Conservation (phyloP, 106 monocot species). For the Dioscorea dumetorum region DNA sequence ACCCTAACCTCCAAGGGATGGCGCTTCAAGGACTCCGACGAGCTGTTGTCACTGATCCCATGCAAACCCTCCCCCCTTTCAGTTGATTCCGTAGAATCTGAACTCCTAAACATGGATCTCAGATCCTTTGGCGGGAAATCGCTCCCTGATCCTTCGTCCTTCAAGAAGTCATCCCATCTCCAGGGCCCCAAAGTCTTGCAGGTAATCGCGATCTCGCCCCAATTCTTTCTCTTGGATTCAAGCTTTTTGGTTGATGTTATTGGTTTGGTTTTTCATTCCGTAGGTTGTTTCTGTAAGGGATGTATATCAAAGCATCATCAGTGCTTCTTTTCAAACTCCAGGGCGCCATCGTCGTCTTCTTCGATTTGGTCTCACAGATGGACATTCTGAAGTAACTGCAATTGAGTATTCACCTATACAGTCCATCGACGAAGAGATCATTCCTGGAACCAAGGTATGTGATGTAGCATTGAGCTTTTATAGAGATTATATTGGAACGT, state of each 20-base stretch:
- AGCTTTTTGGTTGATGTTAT: too few species aligned
- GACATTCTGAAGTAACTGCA: constrained; percentile 54
- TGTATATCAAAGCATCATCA: constrained; percentile 64
- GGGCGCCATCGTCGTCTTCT: constrained; percentile 56
- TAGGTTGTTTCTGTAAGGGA: constrained; percentile 79
- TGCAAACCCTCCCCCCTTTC: not conserved
- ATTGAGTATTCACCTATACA: constrained; percentile 70
- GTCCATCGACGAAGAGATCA: constrained; percentile 47
- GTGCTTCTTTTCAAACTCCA: constrained; percentile 44
- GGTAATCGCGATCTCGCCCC: constrained; percentile 3
- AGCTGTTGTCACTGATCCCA: constrained; percentile 25
- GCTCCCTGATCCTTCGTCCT: constrained; percentile 50
- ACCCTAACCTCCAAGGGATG: constrained; percentile 65
- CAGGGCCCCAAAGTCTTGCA: constrained; percentile 76
- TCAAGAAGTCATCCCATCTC: constrained; percentile 46
- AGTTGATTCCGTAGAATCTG: constrained; percentile 34
- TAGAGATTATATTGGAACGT: too few species aligned
- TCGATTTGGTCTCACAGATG: constrained; percentile 81
- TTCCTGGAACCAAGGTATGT: constrained; percentile 87
- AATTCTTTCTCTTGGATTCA: not conserved
- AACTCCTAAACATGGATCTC: constrained; percentile 74
- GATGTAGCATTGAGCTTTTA: too few species aligned
- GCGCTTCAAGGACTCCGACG: constrained; percentile 48
- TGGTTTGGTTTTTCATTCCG: not conserved
- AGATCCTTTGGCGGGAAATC: constrained; percentile 66